Evolutionary conservation across 2,329 filamentous ascomycete genomes (phyloP), one percentile per base, ranked within the genome.

Genomic region (Neospermospora avenae): DNA sequence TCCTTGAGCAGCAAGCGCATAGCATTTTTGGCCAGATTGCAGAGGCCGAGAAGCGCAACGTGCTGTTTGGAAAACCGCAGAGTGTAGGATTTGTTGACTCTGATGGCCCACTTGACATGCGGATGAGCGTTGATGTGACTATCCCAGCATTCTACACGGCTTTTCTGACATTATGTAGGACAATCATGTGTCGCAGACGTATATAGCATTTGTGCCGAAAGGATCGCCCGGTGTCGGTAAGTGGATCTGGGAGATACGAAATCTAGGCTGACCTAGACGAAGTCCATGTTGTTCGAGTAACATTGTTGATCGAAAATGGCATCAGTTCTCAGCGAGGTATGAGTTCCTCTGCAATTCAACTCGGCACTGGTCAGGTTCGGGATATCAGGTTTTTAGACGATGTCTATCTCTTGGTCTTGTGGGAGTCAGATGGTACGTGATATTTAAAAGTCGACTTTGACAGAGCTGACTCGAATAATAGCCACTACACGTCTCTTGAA

Each of bases 11-110:
- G 3, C 84, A 86, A 68, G 84, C 86, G 10, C 79, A 79, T n/a
- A 74, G 74, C 7, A 80, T 91, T 1, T 90, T 91, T 68, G 74
- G 82, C 57, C 79, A 86, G 60, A 85, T 92, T 71, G 85, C 90
- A 63, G 83, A 88, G 73, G 83, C 87, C 6, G 83, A 91, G 74
- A 80, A 84, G 68, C 78, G 86, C 57, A 87, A 85, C 58, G 87
- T 92, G 11, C 77, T 86, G 4, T 87, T 91, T 67, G 87, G 87
- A 3, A 79, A 80, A 34, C 75, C 81, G 3, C 58, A 65, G 39
- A 49, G 63, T 24, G 44, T 74, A 24, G 66, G 66, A 8, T 18
- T 51, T 13, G 14, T 60, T 20, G 58, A 69, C 31, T 46, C 52
- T 11, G 52, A 64, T 52, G 59, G 60, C 7, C 56, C 66, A 14